A percentile compares a stretch with the other conserved stretches of the same genome.
phyloP scores from a whole-genome alignment of 495 filamentous ascomycete genomes.

The Annulohypoxylon moriforme region DNA sequence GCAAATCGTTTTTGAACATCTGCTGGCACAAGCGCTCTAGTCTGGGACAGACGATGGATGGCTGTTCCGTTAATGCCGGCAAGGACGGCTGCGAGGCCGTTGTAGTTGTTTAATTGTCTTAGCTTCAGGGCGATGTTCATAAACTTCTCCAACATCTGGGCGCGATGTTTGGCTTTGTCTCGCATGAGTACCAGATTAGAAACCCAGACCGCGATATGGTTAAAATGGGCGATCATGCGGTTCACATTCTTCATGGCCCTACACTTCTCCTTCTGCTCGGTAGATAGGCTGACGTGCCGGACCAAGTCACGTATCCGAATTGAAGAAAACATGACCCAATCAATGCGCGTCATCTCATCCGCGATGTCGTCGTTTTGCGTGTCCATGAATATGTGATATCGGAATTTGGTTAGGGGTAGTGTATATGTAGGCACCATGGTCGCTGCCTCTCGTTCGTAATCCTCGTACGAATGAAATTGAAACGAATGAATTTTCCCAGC shows the following conservation, averaged over 20 bases:
- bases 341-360: constrained; percentile 90
- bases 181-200: constrained; percentile 90
- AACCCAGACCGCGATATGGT: constrained; percentile 92
- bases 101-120: constrained; percentile 95
- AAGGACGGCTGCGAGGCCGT: constrained; percentile 89
- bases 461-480: constrained; percentile 71
- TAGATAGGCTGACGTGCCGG: constrained; percentile 82
- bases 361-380: constrained; percentile 84
- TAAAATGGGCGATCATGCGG: constrained; percentile 95
- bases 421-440: constrained; percentile 71
- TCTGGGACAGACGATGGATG: constrained; percentile 86
- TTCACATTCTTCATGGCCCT: constrained; percentile 86
- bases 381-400: constrained; percentile 87
- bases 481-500: constrained; percentile 53
- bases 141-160: constrained; percentile 89
- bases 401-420: constrained; percentile 74
- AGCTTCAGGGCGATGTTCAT: constrained; percentile 88
- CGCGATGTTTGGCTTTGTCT: constrained; percentile 96
- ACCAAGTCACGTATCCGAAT: constrained; percentile 95
- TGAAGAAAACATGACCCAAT: constrained; percentile 97
- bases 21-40: constrained; percentile 77
- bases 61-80: constrained; percentile 91
- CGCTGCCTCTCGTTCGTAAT: constrained; percentile 77
- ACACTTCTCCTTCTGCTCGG: constrained; percentile 78
- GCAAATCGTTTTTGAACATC: constrained; percentile 83